Evolutionary conservation across 2,329 filamentous ascomycete genomes (phyloP).

Genomic region (Neonectria punicea): DNA sequence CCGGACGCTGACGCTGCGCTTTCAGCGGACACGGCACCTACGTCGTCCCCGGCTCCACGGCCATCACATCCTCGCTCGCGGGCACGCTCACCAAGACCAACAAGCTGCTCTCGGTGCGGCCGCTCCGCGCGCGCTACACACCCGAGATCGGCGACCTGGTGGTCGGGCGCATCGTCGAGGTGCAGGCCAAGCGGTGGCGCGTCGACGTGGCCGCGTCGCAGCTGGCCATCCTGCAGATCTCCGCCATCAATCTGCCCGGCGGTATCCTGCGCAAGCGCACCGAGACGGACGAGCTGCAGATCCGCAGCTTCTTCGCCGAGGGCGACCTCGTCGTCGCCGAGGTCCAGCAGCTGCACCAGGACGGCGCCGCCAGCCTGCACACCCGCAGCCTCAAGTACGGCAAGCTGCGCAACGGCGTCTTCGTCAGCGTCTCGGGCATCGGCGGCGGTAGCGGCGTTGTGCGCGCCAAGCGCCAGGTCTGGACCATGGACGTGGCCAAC

Average conservation of each 20-base stretch:
- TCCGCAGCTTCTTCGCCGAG: conserved; percentile 96
- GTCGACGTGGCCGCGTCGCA: conserved; percentile 92
- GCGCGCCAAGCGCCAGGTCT: conserved; percentile 84
- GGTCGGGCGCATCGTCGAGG: conserved; percentile 91
- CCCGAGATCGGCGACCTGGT: conserved; percentile 97
- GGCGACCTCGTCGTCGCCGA: conserved; percentile 94
- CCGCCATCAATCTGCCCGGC: conserved; percentile 92
- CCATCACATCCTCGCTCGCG: conserved; percentile 89
- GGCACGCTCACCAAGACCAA: conserved; percentile 94
- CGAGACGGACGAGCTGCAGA: conserved; percentile 96
- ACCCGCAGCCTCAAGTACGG: conserved; percentile 93
- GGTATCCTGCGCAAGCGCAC: conserved; percentile 92
- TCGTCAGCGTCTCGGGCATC: conserved; percentile 82
- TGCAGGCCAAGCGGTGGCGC: conserved; percentile 93
- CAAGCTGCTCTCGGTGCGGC: conserved; percentile 92
- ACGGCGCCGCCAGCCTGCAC: conserved; percentile 88
- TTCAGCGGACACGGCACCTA: conserved; percentile 91
- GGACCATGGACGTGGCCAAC: conserved; percentile 74
- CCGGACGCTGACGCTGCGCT: neutral
- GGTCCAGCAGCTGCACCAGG: conserved; percentile 87
- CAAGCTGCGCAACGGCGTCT: conserved; percentile 93
- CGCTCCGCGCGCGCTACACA: conserved; percentile 90
- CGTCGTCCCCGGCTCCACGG: conserved; percentile 67
- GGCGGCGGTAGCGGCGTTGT: conserved; percentile 91
- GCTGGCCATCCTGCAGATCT: conserved; percentile 85